Evolutionary conservation across 371 early-diverging fungal species (phyloP), one percentile per base, ranked within the genome.

Genomic region (Blakeslea trispora): DNA sequence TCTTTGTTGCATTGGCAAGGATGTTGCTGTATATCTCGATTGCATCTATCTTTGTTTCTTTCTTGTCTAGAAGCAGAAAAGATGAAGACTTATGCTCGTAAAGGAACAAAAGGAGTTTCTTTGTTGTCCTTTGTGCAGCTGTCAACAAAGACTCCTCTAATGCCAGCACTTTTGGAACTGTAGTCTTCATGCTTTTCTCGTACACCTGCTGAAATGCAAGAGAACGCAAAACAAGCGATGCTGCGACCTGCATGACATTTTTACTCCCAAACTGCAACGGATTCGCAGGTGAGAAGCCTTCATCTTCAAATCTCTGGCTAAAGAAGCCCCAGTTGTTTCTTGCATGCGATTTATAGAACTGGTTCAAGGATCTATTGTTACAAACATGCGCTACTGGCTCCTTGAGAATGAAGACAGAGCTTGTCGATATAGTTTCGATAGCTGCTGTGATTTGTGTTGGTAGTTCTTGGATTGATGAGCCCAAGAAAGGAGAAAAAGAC

Each of bases 321-420:
- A 52, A 34, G 48, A 59, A 59, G 18, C 53, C 52, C 58, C 59
- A 46, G 47, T 52, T 59, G 52, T 52, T 59, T 52, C 21, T 59
- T 41, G 59, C 53, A 59, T 59, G 37, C 46, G 39, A 24, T 35
- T 52, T 52, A 24, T 28, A 58, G 19, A 50, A 50, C 22, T 57
- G 57, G 44, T 50, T 57, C 50, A 57, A 23, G 13, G 23, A 35
- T 18, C 45, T 49, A 24, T 35, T 57, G 35, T 57, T 57, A 35
- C 22, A 18, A 50, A 44, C 44, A n/a, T 50, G 44, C 23, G 43
- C 49, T 50, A 34, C 50, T 50, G 32, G 35, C 23, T 57, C 22
- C 17, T 34, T 34, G 24, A 50, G 8, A 50, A 57, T 44, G 44
- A 57, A 57, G 14, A 50, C 28, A n/a, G 35, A 44, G 44, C 50